Evolutionary conservation across 768 basidiomycete species (phyloP), one percentile per base, ranked within the genome.

Genomic region (Albatrellus ellisii): DNA sequence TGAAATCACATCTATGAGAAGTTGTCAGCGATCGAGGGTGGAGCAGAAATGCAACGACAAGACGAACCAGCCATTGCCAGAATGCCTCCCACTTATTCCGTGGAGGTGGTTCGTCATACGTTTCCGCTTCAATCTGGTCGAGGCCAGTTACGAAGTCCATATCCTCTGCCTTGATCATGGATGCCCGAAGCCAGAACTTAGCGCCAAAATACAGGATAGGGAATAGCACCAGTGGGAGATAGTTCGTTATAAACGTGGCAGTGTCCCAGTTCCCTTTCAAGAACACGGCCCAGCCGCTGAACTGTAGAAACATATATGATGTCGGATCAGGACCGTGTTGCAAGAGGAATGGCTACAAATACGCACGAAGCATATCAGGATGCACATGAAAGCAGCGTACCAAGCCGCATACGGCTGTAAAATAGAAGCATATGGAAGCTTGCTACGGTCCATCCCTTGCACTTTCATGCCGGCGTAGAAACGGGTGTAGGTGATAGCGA

Each of bases 71-170:
- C 79, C 79, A 83, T 45, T 59, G 62, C 87, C 88, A 90, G 60
- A 88, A 68, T 21, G 73, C 74, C 43, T 84, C 84, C 2, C 62
- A 0, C 52, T 62, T 72, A 55, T 81, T 89, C 52, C 48, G 74
- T 2, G 89, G 84, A 11, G 77, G 75, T 5, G 70, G 71, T 15
- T 87, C 81, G 33, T 87, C 82, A 52, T 71, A 72, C 4, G 46
- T 42, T 4, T 39, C 51, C 46, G 56, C 60, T 55, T 55, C 59
- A 29, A 61, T 52, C 49, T 61, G 56, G 36, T 48, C 58, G n/a
- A 62, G 65, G 45, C 79, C 73, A 4, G 70, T 67, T 32, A 77
- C 62, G 55, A 92, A 91, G 62, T 95, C 92, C 85, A 97, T 91
- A 26, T 92, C 76, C 17, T 68, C 54, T 0, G 77, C 48, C 27